A percentile compares a stretch with the other conserved stretches of the same genome.
Conservation (phyloP, 1,284 basidiomycete species). For the Leccinum griseonigrum region DNA sequence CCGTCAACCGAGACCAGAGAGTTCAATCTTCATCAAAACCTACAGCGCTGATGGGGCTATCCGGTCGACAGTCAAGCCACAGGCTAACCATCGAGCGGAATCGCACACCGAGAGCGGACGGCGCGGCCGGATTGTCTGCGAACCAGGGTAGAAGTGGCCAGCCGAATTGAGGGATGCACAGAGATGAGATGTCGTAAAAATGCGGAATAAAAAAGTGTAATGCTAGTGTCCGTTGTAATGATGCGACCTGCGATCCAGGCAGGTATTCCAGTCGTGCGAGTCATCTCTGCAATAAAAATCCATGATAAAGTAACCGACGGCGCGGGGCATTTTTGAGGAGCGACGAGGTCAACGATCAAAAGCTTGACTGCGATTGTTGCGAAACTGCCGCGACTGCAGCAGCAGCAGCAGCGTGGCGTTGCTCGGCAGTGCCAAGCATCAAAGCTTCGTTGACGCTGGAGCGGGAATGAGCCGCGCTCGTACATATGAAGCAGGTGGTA, state of each 20-base stretch:
- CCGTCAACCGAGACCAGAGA: conserved; percentile 43
- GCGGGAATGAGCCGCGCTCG: conserved; percentile 5
- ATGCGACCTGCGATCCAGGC: conserved; percentile 56
- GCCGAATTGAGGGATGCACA: conserved; percentile 20
- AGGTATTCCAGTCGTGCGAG: conserved; percentile 47
- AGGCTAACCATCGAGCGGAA: conserved; percentile 12
- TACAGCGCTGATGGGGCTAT: conserved; percentile 26
- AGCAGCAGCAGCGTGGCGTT: conserved; percentile 59
- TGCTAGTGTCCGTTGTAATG: conserved; percentile 43
- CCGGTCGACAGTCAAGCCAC: conserved; percentile 19
- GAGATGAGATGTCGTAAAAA: conserved; percentile 27
- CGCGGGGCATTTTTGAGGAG: conserved; percentile 22
- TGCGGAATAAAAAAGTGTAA: conserved; percentile 51
- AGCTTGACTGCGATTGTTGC: conserved; percentile 40
- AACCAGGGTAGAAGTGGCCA: conserved; percentile 21
- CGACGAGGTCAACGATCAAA: conserved; percentile 43
- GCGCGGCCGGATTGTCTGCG: conserved; percentile 46
- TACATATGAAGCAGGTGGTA: not conserved
- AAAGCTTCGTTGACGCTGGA: conserved; percentile 77
- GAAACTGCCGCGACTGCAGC: conserved; percentile 52
- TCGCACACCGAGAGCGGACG: conserved; percentile 20
- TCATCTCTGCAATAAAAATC: conserved; percentile 39
- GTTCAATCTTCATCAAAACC: conserved; percentile 47
- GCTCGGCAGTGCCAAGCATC: conserved; percentile 77
- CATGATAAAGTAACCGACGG: conserved; percentile 39